Conservation (phyloP, 2,329 filamentous ascomycete species). For the Chrysosporium queenslandicum region DNA sequence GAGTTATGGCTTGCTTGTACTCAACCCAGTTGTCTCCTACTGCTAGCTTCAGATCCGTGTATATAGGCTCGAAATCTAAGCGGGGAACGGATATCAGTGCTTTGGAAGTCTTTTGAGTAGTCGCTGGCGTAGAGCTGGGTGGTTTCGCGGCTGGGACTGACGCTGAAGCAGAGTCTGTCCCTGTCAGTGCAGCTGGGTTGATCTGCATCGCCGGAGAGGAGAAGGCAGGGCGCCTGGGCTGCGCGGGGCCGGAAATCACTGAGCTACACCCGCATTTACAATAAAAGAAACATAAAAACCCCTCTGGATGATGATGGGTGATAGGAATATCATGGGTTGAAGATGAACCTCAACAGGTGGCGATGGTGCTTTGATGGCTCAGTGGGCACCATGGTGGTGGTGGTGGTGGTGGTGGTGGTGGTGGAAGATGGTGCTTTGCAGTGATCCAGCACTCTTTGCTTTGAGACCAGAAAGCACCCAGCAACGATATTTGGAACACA, state of each 20-base stretch:
- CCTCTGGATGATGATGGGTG: not conserved
- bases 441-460: not conserved
- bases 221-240: constrained; percentile 29
- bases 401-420: not conserved
- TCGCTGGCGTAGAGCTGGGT: constrained; percentile 15
- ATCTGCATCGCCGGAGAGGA: constrained; percentile 35
- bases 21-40: constrained; percentile 51
- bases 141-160: constrained; percentile 26
- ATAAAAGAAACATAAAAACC: constrained; percentile 12
- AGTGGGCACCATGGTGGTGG: not conserved
- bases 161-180: constrained; percentile 32
- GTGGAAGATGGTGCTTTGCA: not conserved
- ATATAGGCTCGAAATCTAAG: constrained; percentile 53
- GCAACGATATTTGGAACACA: too few relatives aligned
- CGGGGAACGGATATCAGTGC: constrained; percentile 46
- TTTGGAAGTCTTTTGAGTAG: constrained; percentile 42
- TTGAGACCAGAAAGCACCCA: not conserved
- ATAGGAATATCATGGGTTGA: not conserved
- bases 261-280: constrained; percentile 34
- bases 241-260: constrained; percentile 32
- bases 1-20: constrained; percentile 50
- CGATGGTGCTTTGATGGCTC: constrained; percentile 2
- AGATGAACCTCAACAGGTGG: not conserved
- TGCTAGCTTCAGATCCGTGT: constrained; percentile 50
- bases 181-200: constrained; percentile 37